phyloP scores from a whole-genome alignment of 2,329 filamentous ascomycete species.

The Sporothrix pallida region DNA sequence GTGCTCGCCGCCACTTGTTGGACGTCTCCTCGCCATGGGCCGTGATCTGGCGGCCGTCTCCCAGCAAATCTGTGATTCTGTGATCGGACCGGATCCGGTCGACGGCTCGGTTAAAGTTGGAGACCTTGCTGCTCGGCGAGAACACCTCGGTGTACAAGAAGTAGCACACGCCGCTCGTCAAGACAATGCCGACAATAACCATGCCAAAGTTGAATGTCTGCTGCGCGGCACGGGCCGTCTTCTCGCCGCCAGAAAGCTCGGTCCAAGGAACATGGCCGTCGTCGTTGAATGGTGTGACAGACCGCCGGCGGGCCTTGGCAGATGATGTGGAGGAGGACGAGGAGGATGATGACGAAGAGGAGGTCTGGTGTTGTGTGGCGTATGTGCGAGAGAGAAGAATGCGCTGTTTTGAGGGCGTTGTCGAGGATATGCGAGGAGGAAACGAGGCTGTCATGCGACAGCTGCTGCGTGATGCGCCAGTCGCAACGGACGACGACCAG shows the following conservation, averaged over 20 bases:
- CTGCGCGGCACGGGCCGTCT: slow-evolving; percentile 82
- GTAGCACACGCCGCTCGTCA: slow-evolving; percentile 80
- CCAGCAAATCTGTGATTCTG: slow-evolving; percentile 74
- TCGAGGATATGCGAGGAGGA: background rate
- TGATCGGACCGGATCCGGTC: slow-evolving; percentile 76
- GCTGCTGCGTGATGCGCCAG: slow-evolving; percentile 24
- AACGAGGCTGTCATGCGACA: slow-evolving; percentile 20
- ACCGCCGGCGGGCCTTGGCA: slow-evolving; percentile 62
- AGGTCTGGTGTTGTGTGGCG: slow-evolving; percentile 61
- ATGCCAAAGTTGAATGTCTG: slow-evolving; percentile 88
- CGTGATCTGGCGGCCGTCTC: slow-evolving; percentile 74
- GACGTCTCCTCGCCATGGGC: slow-evolving; percentile 81
- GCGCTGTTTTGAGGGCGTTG: slow-evolving; percentile 19
- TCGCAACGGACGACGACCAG: background rate
- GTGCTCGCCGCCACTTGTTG: slow-evolving; percentile 77
- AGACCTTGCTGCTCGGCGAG: slow-evolving; percentile 81
- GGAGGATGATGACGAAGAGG: slow-evolving; percentile 37
- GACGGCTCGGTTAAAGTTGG: slow-evolving; percentile 86
- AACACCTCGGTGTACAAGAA: slow-evolving; percentile 84
- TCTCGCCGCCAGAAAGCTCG: slow-evolving; percentile 76
- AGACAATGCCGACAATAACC: slow-evolving; percentile 72
- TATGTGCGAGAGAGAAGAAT: slow-evolving; percentile 48
- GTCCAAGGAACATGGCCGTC: slow-evolving; percentile 82
- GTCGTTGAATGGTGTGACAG: slow-evolving; percentile 84
- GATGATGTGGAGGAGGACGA: slow-evolving; percentile 38